These are phyloP conservation scores for Suillus subaureus DNA, from an alignment of 768 basidiomycete genomes.

Conservation along the genomic window DNA sequence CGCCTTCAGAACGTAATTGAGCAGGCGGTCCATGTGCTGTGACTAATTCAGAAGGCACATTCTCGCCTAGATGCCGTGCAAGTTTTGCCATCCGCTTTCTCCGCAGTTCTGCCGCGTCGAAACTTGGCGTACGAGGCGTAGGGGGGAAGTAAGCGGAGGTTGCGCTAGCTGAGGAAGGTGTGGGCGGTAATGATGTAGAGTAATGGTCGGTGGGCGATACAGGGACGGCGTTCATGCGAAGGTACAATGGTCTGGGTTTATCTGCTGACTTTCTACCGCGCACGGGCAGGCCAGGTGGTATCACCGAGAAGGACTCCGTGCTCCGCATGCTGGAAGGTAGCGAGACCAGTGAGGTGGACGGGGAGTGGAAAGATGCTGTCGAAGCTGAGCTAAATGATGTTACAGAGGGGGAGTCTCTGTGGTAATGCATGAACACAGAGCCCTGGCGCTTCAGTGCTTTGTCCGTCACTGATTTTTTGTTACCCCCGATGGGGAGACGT, in stretches of 20 bases:
- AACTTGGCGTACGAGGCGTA: slow-evolving; percentile 24
- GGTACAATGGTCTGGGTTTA: slow-evolving; percentile 24
- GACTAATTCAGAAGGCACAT: slow-evolving; percentile 58
- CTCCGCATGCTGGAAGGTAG: slow-evolving; percentile 16
- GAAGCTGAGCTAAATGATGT: slow-evolving; percentile 21
- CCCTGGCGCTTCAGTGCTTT: slow-evolving; percentile 33
- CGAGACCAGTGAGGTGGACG: slow-evolving; percentile 21
- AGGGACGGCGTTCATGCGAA: slow-evolving; percentile 23
- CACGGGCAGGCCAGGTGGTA: slow-evolving; percentile 24
- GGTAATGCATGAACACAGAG: slow-evolving; percentile 31
- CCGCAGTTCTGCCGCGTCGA: slow-evolving; percentile 35
- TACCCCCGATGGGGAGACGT: slow-evolving; percentile 24
- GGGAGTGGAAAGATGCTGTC: slow-evolving; percentile 10
- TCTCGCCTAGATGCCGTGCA: slow-evolving; percentile 58
- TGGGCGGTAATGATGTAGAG: slow-evolving; percentile 13
- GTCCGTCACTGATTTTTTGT: slow-evolving; percentile 14
- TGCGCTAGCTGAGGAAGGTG: slow-evolving; percentile 13
- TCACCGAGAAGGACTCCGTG: slow-evolving; percentile 13
- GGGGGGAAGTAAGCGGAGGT: slow-evolving; percentile 14
- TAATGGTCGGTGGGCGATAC: slow-evolving; percentile 16
- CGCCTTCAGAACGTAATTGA: slow-evolving; percentile 4
- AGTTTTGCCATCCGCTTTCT: slow-evolving; percentile 61
- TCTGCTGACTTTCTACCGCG: slow-evolving; percentile 17
- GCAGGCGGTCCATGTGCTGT: slow-evolving; percentile 22
- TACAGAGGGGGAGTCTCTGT: slow-evolving; percentile 23